Evolutionary conservation across 805 yeast species (phyloP).

Genomic region (Lipomyces yamanashiensis): DNA sequence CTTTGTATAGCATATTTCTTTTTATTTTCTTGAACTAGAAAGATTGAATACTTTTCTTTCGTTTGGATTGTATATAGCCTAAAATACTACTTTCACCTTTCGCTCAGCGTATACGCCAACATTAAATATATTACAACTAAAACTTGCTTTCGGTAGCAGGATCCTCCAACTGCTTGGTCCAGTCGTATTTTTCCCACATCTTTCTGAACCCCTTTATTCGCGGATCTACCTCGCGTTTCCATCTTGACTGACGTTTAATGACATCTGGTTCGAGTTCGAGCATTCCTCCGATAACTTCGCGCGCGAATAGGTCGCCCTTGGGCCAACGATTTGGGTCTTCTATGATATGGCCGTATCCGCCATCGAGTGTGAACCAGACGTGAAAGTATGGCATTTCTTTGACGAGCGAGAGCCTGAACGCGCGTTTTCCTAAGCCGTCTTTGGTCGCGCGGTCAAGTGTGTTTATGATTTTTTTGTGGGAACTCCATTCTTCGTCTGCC

Average conservation of each 20-base stretch:
- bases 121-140: neutral
- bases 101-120: neutral
- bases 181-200: constrained; percentile 47
- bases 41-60: no score
- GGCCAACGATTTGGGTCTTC: constrained; percentile 54
- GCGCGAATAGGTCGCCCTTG: constrained; percentile 52
- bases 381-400: constrained; percentile 58
- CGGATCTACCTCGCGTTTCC: constrained; percentile 40
- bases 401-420: constrained; percentile 48
- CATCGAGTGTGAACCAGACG: constrained; percentile 54
- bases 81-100: neutral
- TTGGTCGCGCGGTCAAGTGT: constrained; percentile 43
- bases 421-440: constrained; percentile 38
- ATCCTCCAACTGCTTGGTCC: constrained; percentile 41
- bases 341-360: constrained; percentile 58
- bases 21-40: neutral
- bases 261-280: constrained; percentile 48
- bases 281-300: constrained; percentile 55
- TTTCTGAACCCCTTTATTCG: constrained; percentile 46
- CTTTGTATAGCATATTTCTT: neutral
- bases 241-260: constrained; percentile 45
- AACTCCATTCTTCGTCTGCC: constrained; percentile 49
- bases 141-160: constrained; percentile 1
- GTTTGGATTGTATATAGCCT: constrained; percentile 1
- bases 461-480: constrained; percentile 49